Percentiles rank a stretch among this genome's conserved stretches.
Conservation (phyloP, 805 yeast species). For the Starmerella apicola region DNA sequence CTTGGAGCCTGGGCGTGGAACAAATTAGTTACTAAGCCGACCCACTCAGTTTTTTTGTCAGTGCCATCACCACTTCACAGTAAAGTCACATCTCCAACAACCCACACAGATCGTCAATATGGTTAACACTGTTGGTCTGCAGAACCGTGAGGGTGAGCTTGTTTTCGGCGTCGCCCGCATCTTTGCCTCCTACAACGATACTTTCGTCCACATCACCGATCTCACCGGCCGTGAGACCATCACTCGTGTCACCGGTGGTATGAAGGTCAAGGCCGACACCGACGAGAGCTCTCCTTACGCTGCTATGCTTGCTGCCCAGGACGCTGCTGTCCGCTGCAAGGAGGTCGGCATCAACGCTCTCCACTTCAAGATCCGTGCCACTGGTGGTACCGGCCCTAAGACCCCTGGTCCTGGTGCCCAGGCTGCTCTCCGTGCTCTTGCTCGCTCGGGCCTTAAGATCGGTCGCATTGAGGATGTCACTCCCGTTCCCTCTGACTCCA, state of each 20-base stretch:
- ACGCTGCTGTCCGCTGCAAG: constrained; percentile 96
- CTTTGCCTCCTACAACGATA: constrained; percentile 99
- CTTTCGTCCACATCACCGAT: constrained; percentile 99
- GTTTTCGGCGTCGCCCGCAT: constrained; percentile 99
- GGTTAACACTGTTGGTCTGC: constrained; percentile 50
- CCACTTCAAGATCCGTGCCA: constrained; percentile 98
- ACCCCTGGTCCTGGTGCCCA: constrained; percentile 99
- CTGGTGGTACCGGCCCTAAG: constrained; percentile 99
- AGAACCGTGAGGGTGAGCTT: constrained; percentile 94
- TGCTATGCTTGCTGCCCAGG: constrained; percentile 99
- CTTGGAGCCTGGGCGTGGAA: not conserved
- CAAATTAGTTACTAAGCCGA: constrained; percentile 13
- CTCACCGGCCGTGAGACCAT: constrained; percentile 99
- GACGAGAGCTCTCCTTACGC: constrained; percentile 99
- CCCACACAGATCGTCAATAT: constrained; percentile 8
- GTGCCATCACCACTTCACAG: constrained; percentile 1
- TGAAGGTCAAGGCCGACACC: constrained; percentile 99
- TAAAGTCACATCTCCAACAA: constrained; percentile 11
- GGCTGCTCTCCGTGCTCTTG: constrained; percentile 97
- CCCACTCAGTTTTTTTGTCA: constrained; percentile 19
- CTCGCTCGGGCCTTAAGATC: constrained; percentile 99
- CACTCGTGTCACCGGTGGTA: constrained; percentile 99
- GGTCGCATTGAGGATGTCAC: constrained; percentile 99
- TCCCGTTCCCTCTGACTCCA: constrained; percentile 99
- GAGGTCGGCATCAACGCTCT: constrained; percentile 99